A percentile compares a stretch with the other conserved stretches of the same genome.
Conservation (phyloP, 805 yeast species). For the Candida multigemmis region DNA sequence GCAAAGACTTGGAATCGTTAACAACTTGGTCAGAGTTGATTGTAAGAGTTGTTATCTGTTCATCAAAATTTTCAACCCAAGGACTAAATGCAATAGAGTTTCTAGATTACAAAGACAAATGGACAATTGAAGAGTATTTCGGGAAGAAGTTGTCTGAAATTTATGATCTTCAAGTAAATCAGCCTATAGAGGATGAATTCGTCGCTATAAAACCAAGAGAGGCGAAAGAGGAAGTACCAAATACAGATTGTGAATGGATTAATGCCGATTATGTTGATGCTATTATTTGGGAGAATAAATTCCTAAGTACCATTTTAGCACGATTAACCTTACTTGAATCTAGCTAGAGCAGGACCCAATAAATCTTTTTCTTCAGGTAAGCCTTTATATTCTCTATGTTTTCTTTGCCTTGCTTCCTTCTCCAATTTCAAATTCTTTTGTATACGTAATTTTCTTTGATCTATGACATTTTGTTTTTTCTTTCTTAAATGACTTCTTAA, state of each 20-base stretch:
- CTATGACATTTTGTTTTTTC: slow-evolving; percentile 77
- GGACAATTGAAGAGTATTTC: slow-evolving; percentile 5
- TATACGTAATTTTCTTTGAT: slow-evolving; percentile 71
- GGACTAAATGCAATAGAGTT: slow-evolving; percentile 11
- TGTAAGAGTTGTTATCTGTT: slow-evolving; percentile 10
- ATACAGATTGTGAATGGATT: slow-evolving; percentile 2
- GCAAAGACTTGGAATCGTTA: slow-evolving; percentile 8
- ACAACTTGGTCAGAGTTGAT: slow-evolving; percentile 8
- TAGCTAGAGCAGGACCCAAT: slow-evolving; percentile 39
- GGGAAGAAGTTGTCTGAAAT: slow-evolving; percentile 1
- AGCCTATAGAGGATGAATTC: slow-evolving; percentile 1
- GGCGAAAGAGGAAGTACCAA: not conserved
- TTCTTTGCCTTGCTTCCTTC: slow-evolving; percentile 56
- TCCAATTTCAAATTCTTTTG: slow-evolving; percentile 70
- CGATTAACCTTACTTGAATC: slow-evolving; percentile 28
- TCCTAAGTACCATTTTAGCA: not conserved
- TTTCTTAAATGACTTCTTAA: slow-evolving; percentile 74
- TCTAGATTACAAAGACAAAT: slow-evolving; percentile 8
- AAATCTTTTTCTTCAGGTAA: slow-evolving; percentile 43
- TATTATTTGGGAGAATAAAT: not conserved
- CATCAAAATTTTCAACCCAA: slow-evolving; percentile 11
- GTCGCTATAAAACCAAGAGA: slow-evolving; percentile 1
- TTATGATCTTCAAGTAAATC: not conserved
- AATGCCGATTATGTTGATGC: not conserved
- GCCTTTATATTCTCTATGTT: slow-evolving; percentile 35